phyloP scores from a whole-genome alignment of 495 filamentous ascomycete genomes.

The Lasiosphaeris hirsuta region DNA sequence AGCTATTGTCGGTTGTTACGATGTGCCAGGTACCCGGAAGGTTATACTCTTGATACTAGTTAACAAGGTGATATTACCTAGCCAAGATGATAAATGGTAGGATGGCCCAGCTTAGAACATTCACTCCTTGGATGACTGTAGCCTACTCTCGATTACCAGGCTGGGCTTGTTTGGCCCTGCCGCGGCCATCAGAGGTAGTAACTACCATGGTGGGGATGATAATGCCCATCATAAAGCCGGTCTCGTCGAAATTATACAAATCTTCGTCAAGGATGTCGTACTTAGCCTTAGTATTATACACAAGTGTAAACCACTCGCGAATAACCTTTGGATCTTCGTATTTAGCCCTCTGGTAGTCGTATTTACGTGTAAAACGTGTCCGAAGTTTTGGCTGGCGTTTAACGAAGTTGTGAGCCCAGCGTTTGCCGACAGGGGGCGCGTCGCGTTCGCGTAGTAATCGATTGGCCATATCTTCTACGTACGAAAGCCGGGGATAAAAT shows the following conservation, averaged over 20 bases:
- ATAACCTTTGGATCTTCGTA: not conserved
- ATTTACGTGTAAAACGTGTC: not conserved
- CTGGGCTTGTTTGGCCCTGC: not conserved
- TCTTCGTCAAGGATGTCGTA: not conserved
- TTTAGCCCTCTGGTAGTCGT: not conserved
- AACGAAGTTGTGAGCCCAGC: too few relatives aligned
- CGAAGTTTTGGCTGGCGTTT: not conserved
- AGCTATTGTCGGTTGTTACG: slow-evolving; percentile 1
- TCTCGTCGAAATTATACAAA: not conserved
- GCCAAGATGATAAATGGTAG: not conserved
- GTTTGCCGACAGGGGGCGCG: too few relatives aligned
- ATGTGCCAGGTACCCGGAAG: not conserved
- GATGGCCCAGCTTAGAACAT: not conserved
- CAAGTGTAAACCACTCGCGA: not conserved
- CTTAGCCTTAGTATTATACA: not conserved
- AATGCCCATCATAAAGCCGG: too few relatives aligned
- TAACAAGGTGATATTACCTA: not conserved
- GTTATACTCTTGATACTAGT: not conserved
- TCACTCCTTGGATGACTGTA: not conserved
- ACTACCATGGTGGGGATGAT: not conserved
- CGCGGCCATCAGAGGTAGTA: not conserved
- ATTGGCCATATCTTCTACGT: too few relatives aligned
- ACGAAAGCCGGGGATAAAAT: not conserved
- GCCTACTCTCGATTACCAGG: not conserved
- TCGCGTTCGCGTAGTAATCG: too few relatives aligned